Base-by-base conservation (phyloP, 345 rosid species). In the Lepidium africanum region DNA sequence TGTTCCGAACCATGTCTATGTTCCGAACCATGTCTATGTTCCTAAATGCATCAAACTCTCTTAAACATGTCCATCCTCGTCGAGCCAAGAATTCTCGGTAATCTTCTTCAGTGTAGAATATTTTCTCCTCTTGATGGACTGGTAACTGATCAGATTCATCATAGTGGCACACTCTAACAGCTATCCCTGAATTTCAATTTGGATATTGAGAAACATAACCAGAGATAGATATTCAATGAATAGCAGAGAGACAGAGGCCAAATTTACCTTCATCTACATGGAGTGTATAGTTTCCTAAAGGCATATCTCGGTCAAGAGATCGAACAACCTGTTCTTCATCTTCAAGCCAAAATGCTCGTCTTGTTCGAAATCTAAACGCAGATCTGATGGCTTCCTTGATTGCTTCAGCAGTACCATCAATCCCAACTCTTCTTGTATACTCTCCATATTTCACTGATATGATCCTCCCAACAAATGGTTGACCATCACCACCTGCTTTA, bases 281-380 rank as follows among this genome's bases (percentile, higher is more conserved):
- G 68, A 94, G 96, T 45, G 64, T 72, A 67, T 94, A 91, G 78
- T 68, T 91, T 35, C 96, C 99, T 69, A 87, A 30, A 64, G 99
- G 99, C 99, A 94, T 89, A 53, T 91, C 97, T 70, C 90, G 66
- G 80, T 91, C 97, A 38, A 94, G 86, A 77, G 86, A 72, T 4
- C 96, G 85, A 53, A 91, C 74, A 53, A 91, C 77, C 77, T 86
- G 95, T 57, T 87, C 93, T 79, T 95, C 97, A 79, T 91, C 99
- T 80, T 95, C 96, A 77, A 94, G 72, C 97, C 97, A 94, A 62
- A 94, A 91, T 58, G 96, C 97, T 23, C 96, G 89, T 62, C 83
- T 85, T 5, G 96, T 89, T 78, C 97, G 81, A 55, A 94, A 72
- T 32, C 97, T 76, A 77, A 95, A 91, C 45, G 90, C 84, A 4